Evolutionary conservation across 2,329 filamentous ascomycete species (phyloP).

Genomic region (Colletotrichum sp.): DNA sequence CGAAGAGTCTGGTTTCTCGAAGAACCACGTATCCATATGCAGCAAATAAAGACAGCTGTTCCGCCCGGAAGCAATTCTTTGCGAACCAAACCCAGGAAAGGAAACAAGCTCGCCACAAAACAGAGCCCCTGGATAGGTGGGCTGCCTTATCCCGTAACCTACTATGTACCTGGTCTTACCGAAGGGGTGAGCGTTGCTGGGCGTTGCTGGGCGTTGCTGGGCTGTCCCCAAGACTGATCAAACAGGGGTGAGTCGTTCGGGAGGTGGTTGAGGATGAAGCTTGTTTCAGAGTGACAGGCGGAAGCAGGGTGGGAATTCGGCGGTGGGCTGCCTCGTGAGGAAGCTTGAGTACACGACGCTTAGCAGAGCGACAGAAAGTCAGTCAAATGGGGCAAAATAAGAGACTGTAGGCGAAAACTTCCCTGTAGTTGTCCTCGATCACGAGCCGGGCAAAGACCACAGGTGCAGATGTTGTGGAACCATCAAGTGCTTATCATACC

Average conservation of each 20-base stretch:
- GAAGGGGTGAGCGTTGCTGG: not conserved
- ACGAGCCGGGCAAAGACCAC: not conserved
- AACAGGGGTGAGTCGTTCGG: not conserved
- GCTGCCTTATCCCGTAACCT: not conserved
- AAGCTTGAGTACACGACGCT: not conserved
- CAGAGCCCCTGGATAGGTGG: not conserved
- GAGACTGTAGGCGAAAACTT: not conserved
- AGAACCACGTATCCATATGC: not conserved
- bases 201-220: not conserved
- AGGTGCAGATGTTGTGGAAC: not conserved
- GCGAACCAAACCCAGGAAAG: not conserved
- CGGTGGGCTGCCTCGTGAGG: not conserved
- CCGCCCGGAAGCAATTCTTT: not conserved
- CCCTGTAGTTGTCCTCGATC: not conserved
- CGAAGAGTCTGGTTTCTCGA: not conserved
- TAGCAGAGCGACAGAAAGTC: not conserved
- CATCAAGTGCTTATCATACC: not conserved
- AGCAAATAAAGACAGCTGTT: not conserved
- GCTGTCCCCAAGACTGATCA: not conserved
- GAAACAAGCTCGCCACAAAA: not conserved
- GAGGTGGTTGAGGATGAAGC: constrained; percentile 5
- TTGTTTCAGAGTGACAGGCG: constrained; percentile 16
- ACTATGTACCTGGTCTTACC: not conserved
- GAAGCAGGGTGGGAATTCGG: not conserved
- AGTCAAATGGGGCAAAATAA: not conserved